A percentile compares a stretch with the other conserved stretches of the same genome.
phyloP scores from a whole-genome alignment of 192 early-diverging fungal species.

The Chytriomyces hyalinus region DNA sequence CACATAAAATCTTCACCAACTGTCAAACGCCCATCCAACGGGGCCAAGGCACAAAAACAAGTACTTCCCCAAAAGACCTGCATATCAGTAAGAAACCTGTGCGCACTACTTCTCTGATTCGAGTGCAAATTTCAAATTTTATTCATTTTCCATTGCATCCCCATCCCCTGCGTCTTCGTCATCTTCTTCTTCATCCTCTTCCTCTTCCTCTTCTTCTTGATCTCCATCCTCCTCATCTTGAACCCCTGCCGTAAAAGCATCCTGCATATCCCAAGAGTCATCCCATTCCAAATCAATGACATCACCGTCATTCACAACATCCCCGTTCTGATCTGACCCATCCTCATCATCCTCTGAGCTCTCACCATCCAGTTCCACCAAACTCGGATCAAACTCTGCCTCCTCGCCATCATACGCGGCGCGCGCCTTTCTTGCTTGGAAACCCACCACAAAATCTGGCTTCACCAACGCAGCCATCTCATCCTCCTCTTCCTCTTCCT shows the following conservation, averaged over 20 bases:
- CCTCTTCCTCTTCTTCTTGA: too few species aligned
- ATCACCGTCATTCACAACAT: neutral
- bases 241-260: too few species aligned
- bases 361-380: neutral
- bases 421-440: neutral
- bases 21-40: slow-evolving; percentile 62
- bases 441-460: slow-evolving; percentile 2
- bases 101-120: neutral
- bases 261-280: too few species aligned
- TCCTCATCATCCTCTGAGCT: slow-evolving; percentile 5
- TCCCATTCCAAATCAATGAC: slow-evolving; percentile 16
- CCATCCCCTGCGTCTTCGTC: neutral
- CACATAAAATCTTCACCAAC: neutral
- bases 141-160: neutral
- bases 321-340: neutral
- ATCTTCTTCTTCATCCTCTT: neutral
- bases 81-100: neutral
- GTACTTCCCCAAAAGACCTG: slow-evolving; percentile 68
- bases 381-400: neutral
- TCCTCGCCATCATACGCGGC: neutral
- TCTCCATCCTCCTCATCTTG: too few species aligned
- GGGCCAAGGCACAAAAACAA: slow-evolving; percentile 44
- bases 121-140: too few species aligned
- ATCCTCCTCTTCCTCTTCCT: neutral
- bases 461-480: neutral